These are phyloP conservation scores for Trichoderma erinaceum DNA, from an alignment of 495 filamentous ascomycete species.

Conservation along the genomic window DNA sequence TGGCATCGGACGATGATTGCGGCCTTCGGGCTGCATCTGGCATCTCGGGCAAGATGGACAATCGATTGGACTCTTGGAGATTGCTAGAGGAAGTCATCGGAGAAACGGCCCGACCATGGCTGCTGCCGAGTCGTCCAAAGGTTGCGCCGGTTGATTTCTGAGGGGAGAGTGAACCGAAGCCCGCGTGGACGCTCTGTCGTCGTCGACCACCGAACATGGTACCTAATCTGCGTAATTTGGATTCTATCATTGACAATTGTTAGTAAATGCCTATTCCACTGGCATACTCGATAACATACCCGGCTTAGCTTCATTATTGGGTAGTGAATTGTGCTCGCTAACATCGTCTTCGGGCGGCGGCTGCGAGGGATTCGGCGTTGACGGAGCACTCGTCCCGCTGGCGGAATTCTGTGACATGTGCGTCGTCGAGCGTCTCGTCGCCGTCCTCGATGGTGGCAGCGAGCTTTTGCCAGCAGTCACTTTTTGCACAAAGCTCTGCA, in stretches of 20 bases:
- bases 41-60: constrained; percentile 47
- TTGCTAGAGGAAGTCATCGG: constrained; percentile 50
- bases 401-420: constrained; percentile 29
- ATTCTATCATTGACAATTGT: constrained; percentile 28
- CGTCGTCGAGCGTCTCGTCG: constrained; percentile 33
- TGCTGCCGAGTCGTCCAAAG: constrained; percentile 49
- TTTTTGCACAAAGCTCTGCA: constrained; percentile 68
- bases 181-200: constrained; percentile 49
- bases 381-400: constrained; percentile 26
- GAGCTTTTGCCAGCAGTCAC: constrained; percentile 44
- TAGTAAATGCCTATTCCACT: constrained; percentile 9
- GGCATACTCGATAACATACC: constrained; percentile 29
- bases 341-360: constrained; percentile 42
- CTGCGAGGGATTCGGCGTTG: constrained; percentile 22
- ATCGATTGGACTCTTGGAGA: constrained; percentile 44
- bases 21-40: constrained; percentile 30
- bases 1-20: constrained; percentile 19
- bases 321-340: constrained; percentile 54
- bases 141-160: constrained; percentile 41
- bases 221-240: constrained; percentile 58
- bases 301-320: constrained; percentile 40
- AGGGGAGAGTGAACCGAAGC: constrained; percentile 41
- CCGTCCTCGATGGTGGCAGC: constrained; percentile 39
- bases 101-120: constrained; percentile 42
- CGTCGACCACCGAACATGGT: constrained; percentile 70